Percentiles rank a stretch among this genome's conserved stretches.
phyloP scores from a whole-genome alignment of 2,329 filamentous ascomycete genomes.

The Chaetomium globosum region DNA sequence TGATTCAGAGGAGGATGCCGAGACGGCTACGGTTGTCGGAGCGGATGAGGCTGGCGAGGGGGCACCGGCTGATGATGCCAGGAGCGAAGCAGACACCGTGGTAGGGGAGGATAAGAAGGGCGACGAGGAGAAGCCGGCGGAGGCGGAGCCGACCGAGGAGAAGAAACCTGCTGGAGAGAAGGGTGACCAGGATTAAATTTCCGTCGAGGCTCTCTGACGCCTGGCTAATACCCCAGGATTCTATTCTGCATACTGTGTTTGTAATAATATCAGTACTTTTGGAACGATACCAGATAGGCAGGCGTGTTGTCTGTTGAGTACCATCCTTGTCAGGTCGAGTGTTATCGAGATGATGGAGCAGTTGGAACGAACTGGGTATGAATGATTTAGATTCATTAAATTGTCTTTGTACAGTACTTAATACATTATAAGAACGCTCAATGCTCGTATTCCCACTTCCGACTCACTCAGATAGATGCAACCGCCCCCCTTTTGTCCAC shows the following conservation, averaged over 20 bases:
- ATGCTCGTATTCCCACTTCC: not conserved
- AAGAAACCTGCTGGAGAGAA: not conserved
- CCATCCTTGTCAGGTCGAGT: not conserved
- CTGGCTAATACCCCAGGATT: not conserved
- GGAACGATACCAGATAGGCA: not conserved
- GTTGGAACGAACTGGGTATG: not conserved
- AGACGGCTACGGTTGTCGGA: not conserved
- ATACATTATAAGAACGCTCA: not conserved
- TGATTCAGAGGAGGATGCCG: not conserved
- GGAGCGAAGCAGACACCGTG: slow-evolving; percentile 14
- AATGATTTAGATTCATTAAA: not conserved
- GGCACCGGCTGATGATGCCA: not conserved
- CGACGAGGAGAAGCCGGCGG: not conserved
- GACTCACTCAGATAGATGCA: not conserved
- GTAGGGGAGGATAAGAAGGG: slow-evolving; percentile 4
- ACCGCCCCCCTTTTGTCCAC: not conserved
- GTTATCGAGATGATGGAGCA: not conserved
- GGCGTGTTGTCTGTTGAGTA: not conserved
- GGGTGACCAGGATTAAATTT: not conserved
- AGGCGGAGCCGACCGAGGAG: not conserved
- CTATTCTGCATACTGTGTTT: slow-evolving; percentile 8
- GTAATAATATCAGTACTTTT: not conserved
- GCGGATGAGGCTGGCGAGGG: not conserved
- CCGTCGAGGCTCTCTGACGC: not conserved
- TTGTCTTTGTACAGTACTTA: slow-evolving; percentile 3